phyloP scores from a whole-genome alignment of 192 early-diverging fungal genomes.

The Dissophora globulifera region DNA sequence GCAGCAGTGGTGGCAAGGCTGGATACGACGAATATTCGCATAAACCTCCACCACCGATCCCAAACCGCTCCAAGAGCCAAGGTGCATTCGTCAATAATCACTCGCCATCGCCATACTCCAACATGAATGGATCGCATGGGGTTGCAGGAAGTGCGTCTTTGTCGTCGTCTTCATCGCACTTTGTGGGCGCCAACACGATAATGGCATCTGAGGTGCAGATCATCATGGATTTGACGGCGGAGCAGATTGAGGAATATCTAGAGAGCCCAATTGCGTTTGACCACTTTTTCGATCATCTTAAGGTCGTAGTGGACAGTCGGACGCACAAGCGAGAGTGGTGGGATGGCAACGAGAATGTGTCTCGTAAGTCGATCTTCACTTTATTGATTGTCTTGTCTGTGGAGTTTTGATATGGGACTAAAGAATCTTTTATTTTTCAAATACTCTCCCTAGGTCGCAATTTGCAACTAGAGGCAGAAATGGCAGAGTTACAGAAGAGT shows the following conservation, averaged over 20 bases:
- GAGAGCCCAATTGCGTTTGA: slow-evolving; percentile 45
- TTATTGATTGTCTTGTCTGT: background rate
- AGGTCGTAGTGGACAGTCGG: slow-evolving; percentile 47
- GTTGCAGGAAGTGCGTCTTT: no score
- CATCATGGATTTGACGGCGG: slow-evolving; percentile 23
- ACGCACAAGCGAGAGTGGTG: slow-evolving; percentile 58
- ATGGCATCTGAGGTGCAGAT: slow-evolving; percentile 34
- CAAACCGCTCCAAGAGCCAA: slow-evolving; percentile 35
- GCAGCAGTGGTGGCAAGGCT: slow-evolving; percentile 8
- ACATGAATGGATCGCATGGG: slow-evolving; percentile 25
- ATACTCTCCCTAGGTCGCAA: slow-evolving; percentile 51
- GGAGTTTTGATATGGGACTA: no score
- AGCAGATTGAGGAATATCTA: slow-evolving; percentile 38
- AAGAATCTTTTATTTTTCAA: no score
- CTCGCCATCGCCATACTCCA: slow-evolving; percentile 4
- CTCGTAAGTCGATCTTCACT: slow-evolving; percentile 53
- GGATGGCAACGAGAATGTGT: slow-evolving; percentile 60
- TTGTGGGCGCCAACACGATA: no score
- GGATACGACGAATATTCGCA: slow-evolving; percentile 48
- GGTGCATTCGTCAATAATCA: slow-evolving; percentile 16
- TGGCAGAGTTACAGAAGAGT: slow-evolving; percentile 52
- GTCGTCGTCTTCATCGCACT: no score
- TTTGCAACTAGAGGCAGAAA: slow-evolving; percentile 51
- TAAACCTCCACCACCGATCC: slow-evolving; percentile 51
- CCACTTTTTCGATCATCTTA: slow-evolving; percentile 43